Evolutionary conservation across 2,329 filamentous ascomycete species (phyloP).

Genomic region (Aspergillus felis): DNA sequence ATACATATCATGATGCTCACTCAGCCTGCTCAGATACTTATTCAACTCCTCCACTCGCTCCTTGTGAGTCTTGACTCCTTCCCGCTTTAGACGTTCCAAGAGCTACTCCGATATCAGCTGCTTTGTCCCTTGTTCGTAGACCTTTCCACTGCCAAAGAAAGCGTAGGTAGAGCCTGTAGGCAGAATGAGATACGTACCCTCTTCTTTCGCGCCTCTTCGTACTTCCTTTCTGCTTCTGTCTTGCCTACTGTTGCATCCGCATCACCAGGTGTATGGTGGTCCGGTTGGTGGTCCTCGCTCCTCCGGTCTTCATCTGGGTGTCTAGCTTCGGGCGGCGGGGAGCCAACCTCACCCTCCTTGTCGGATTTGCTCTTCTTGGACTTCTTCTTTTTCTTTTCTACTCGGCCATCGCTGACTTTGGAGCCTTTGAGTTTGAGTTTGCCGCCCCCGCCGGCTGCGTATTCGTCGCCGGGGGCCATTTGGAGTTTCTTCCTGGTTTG

Average conservation of each 20-base stretch:
- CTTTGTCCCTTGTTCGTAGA: neutral
- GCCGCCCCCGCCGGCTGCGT: constrained; percentile 63
- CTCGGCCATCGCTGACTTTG: constrained; percentile 52
- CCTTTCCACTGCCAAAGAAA: neutral
- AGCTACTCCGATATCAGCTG: constrained; percentile 51
- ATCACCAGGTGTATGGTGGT: constrained; percentile 19
- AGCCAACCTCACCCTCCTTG: constrained; percentile 10
- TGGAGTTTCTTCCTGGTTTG: neutral
- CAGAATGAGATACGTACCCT: constrained; percentile 55
- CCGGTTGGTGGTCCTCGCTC: constrained; percentile 17
- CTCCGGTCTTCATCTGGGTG: constrained; percentile 17
- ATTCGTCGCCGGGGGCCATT: constrained; percentile 55
- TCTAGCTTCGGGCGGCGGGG: constrained; percentile 13
- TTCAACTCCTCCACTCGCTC: constrained; percentile 95
- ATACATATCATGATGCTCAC: constrained; percentile 96
- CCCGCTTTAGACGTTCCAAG: constrained; percentile 73
- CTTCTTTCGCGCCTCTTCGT: constrained; percentile 78
- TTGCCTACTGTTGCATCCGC: constrained; percentile 50
- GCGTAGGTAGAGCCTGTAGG: constrained; percentile 4
- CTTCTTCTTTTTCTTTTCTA: constrained; percentile 50
- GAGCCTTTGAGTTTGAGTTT: constrained; percentile 82
- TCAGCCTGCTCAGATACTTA: constrained; percentile 83
- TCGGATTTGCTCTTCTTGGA: constrained; percentile 29
- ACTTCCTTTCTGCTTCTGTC: constrained; percentile 76
- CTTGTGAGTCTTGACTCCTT: constrained; percentile 94